Percentiles rank a stretch among this genome's conserved stretches.
phyloP scores from a whole-genome alignment of 352 stramenopile species.

The Globisporangium radiosum region DNA sequence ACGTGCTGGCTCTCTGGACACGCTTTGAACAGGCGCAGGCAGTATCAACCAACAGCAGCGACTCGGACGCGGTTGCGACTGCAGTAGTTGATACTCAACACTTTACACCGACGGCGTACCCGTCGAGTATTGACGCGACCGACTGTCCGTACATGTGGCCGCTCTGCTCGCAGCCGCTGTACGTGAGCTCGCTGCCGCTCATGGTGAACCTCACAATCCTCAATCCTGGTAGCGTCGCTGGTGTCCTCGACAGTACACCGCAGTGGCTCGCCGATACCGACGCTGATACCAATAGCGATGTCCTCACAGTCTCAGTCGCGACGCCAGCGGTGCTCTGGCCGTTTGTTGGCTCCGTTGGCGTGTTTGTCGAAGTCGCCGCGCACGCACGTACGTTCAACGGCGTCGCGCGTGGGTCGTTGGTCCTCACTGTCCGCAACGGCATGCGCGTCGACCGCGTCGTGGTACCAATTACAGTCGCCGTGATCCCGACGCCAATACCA shows the following conservation, averaged over 20 bases:
- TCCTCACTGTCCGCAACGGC: conserved; percentile 39
- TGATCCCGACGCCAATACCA: conserved; percentile 41
- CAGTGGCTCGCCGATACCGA: conserved; percentile 42
- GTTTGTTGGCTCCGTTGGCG: conserved; percentile 60
- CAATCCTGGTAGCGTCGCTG: conserved; percentile 49
- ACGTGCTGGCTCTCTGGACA: conserved; percentile 35
- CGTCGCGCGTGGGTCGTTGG: conserved; percentile 31
- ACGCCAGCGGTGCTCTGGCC: conserved; percentile 50
- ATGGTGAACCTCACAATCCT: conserved; percentile 85
- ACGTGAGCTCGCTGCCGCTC: conserved; percentile 57
- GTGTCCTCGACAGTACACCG: conserved; percentile 34
- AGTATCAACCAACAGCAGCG: conserved; percentile 5
- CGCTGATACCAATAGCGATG: conserved; percentile 27
- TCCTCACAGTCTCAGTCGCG: conserved; percentile 41
- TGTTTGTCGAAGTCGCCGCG: conserved; percentile 63
- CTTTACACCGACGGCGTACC: conserved; percentile 41
- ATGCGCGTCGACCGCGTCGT: conserved; percentile 31
- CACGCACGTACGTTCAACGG: conserved; percentile 29
- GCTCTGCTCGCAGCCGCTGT: conserved; percentile 75
- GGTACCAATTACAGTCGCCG: conserved; percentile 36
- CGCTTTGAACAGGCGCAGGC: conserved; percentile 20
- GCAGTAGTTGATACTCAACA: not conserved
- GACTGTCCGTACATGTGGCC: conserved; percentile 87
- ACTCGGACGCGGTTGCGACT: not conserved
- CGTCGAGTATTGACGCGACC: conserved; percentile 56